Base-by-base conservation (phyloP, 192 early-diverging fungal species). In the Coemansia aciculifera region DNA sequence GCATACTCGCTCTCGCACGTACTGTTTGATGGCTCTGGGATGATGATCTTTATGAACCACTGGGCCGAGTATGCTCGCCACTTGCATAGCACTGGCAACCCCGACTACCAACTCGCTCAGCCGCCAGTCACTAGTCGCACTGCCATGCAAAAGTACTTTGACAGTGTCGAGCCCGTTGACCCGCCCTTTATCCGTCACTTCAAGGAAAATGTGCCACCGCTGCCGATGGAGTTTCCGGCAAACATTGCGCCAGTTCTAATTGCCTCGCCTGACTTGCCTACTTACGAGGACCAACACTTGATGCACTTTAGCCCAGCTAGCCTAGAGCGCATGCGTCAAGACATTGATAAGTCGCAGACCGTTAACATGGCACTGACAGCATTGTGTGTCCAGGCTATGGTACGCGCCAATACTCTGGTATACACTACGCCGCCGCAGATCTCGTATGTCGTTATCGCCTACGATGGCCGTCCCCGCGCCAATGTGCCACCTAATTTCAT, bases 1-100 rank as follows among this genome's bases (percentile, higher is more conserved):
- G 51, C 73, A 23, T 67, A 69, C 39, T 74, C 71, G 2, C 3
- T 83, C 15, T 63, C 75, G 10, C 80, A 83, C 48, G 72, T 70
- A 0, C 27, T 83, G 23, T 77, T 83, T 65, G 80, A 83, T 36
- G 80, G 63, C 3, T 68, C 59, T 3, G 65, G 72, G 3, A 39
- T 44, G 0, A 63, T 65, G 1, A 34, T n/a, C 5, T 72, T 83
- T 56, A 60, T 74, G 52, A 74, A 65, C 44, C 63, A 77, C 59
- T 78, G 75, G 80, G 75, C 80, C 1, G 75, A 73, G 40, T 74
- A 77, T 43, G 46, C 68, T 10, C 72, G 80, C 63, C 68, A 74
- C 46, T 37, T 73, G 5, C 24, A 13, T 38, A 36, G 12, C 7
- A 62, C 63, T 11, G 72, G 64, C 24, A 64, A 62, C 31, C 36